phyloP scores from a whole-genome alignment of 2,329 filamentous ascomycete genomes.

The Neonectria faginata region DNA sequence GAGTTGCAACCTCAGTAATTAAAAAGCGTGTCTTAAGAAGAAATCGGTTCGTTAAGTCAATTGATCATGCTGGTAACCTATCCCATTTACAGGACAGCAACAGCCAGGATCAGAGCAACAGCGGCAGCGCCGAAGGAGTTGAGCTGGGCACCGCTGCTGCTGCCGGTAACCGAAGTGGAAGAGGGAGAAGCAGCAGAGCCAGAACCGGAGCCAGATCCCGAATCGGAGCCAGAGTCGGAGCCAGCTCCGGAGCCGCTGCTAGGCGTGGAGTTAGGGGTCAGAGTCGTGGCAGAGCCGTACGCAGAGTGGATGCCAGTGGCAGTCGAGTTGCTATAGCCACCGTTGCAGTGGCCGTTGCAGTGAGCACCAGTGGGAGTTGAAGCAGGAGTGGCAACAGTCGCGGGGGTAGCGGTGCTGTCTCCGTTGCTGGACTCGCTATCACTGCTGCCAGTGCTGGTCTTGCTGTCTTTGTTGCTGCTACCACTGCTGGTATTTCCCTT shows the following conservation, averaged over 20 bases:
- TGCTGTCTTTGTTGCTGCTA: slow-evolving; percentile 19
- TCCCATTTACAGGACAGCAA: slow-evolving; percentile 45
- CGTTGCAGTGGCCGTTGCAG: not conserved
- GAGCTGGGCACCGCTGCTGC: slow-evolving; percentile 38
- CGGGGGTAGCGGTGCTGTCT: slow-evolving; percentile 4
- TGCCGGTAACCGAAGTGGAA: slow-evolving; percentile 28
- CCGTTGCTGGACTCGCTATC: slow-evolving; percentile 16
- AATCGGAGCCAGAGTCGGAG: slow-evolving; percentile 8
- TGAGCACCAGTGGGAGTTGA: slow-evolving; percentile 21
- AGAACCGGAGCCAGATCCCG: slow-evolving; percentile 42
- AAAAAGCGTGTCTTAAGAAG: slow-evolving; percentile 18
- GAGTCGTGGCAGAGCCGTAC: not conserved
- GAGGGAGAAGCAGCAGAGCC: slow-evolving; percentile 17
- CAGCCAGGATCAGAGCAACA: slow-evolving; percentile 47
- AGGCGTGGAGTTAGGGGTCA: not conserved
- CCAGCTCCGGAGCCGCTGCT: slow-evolving; percentile 31
- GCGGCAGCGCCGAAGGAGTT: slow-evolving; percentile 49
- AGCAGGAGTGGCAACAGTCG: slow-evolving; percentile 28
- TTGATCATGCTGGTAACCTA: not conserved
- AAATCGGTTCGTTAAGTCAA: slow-evolving; percentile 17
- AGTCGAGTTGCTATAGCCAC: slow-evolving; percentile 12
- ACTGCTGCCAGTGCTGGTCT: not conserved
- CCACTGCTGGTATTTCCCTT: slow-evolving; percentile 26
- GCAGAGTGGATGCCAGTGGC: slow-evolving; percentile 16
- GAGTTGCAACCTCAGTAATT: slow-evolving; percentile 14